Base-by-base conservation (phyloP, 116 monocot genomes). In the Iris pallida region DNA sequence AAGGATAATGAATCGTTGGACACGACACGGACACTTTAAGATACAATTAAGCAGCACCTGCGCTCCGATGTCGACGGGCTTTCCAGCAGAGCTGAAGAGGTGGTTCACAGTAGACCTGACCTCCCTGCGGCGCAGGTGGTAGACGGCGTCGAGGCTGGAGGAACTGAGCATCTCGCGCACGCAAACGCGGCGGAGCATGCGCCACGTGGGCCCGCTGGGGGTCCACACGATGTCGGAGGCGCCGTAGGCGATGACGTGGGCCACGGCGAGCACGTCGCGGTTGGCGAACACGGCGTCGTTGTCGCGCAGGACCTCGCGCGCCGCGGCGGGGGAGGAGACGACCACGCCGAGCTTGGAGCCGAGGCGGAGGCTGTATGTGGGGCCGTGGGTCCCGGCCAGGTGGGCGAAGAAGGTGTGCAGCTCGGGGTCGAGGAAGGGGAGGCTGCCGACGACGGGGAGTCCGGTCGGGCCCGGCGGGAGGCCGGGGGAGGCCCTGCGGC, bases 371-470 rank as follows among this genome's bases (percentile, higher is more conserved):
- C n/a, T n/a, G n/a, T n/a, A n/a, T n/a, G n/a, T n/a, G n/a, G n/a
- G n/a, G n/a, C n/a, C n/a, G n/a, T n/a, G n/a, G n/a, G n/a, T n/a
- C n/a, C n/a, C n/a, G n/a, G n/a, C n/a, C n/a, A n/a, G n/a, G n/a
- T n/a, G n/a, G n/a, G n/a, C n/a, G n/a, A n/a, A n/a, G n/a, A n/a
- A n/a, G n/a, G n/a, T n/a, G n/a, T n/a, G 70, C 1, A 70, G 70
- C 44, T 59, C 55, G 3, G 70, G 70, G 47, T 59, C 20, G 10
- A 70, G 70, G 10, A 59, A 70, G 2, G 59, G 70, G 59, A 70
- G 70, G 70, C 56, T 59, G 18, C 70, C 70, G 47, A 59, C 45
- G 59, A 70, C 17, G 0, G 70, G 70, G 46, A 70, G 47, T 16
- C 70, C 45, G 59, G 58, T 5, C 11, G 70, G 70, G 4, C 70